These are phyloP conservation scores for Malus hybrid DNA, from an alignment of 331 rosid species.

Conservation along the genomic window DNA sequence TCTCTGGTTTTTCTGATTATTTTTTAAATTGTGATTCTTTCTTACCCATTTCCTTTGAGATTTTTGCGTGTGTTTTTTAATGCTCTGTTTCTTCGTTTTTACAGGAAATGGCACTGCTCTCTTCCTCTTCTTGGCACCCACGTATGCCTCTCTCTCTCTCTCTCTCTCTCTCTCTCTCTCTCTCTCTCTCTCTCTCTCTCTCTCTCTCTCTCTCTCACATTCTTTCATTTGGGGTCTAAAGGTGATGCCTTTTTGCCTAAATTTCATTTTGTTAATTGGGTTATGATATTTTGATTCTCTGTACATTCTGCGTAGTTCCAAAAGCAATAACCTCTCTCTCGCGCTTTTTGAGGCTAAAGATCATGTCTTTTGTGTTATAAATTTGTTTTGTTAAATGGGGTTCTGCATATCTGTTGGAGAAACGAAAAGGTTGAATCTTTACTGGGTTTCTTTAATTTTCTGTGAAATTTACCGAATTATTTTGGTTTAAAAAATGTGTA, in stretches of 20 bases:
- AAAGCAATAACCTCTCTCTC: not conserved
- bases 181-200: not conserved
- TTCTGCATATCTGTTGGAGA: too few species aligned
- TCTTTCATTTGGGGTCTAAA: too few species aligned
- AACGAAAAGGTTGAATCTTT: not conserved
- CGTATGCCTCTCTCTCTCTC: slow-evolving; percentile 30
- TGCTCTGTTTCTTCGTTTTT: slow-evolving; percentile 2
- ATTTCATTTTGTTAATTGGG: too few species aligned
- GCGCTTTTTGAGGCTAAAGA: not conserved
- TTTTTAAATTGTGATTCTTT: not conserved
- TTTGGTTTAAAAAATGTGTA: not conserved
- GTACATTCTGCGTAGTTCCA: too few species aligned
- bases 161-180: not conserved
- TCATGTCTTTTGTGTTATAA: not conserved
- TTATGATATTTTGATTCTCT: too few species aligned
- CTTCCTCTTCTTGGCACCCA: slow-evolving; percentile 90
- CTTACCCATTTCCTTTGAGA: not conserved
- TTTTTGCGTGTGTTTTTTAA: not conserved
- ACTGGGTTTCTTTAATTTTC: not conserved
- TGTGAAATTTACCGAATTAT: not conserved
- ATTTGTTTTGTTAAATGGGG: not conserved
- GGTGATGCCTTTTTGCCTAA: too few species aligned
- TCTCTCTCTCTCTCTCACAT: not conserved
- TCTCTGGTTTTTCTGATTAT: not conserved
- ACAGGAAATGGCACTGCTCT: slow-evolving; percentile 83